These are phyloP conservation scores for Polychaeton citri DNA, from an alignment of 2,329 filamentous ascomycete genomes.

Conservation along the genomic window DNA sequence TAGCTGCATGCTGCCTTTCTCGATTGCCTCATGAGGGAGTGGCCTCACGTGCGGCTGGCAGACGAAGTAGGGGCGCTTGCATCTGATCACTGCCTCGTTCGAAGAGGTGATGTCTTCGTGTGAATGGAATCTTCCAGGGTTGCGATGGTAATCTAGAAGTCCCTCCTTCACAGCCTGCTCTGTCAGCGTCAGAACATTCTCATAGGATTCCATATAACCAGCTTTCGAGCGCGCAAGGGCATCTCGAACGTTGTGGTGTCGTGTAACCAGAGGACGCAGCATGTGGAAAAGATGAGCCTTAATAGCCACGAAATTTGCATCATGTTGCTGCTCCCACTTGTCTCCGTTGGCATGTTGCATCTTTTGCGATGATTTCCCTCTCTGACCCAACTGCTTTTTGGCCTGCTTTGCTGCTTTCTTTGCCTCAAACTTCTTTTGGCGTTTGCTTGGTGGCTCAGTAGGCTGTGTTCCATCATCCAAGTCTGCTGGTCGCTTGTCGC, in stretches of 20 bases:
- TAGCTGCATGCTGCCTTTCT: conserved; percentile 20
- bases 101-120: conserved; percentile 33
- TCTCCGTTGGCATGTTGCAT: conserved; percentile 10
- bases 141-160: conserved; percentile 49
- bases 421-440: conserved; percentile 24
- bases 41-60: conserved; percentile 79
- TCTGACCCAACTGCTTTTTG: conserved; percentile 35
- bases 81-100: conserved; percentile 54
- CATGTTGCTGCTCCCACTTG: not conserved
- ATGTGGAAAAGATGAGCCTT: conserved; percentile 91
- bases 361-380: conserved; percentile 31
- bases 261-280: conserved; percentile 64
- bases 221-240: conserved; percentile 56
- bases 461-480: not conserved
- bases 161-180: conserved; percentile 63
- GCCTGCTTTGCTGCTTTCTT: conserved; percentile 29
- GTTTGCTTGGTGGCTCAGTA: conserved; percentile 14
- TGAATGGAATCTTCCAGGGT: conserved; percentile 24
- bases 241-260: conserved; percentile 74
- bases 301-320: conserved; percentile 60
- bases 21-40: conserved; percentile 65
- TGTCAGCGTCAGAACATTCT: conserved; percentile 60
- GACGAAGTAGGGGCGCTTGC: conserved; percentile 77
- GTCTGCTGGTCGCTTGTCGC: conserved; percentile 2
- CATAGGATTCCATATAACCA: conserved; percentile 63